Evolutionary conservation across 768 basidiomycete genomes (phyloP).

Genomic region (Kwoniella shandongensis): DNA sequence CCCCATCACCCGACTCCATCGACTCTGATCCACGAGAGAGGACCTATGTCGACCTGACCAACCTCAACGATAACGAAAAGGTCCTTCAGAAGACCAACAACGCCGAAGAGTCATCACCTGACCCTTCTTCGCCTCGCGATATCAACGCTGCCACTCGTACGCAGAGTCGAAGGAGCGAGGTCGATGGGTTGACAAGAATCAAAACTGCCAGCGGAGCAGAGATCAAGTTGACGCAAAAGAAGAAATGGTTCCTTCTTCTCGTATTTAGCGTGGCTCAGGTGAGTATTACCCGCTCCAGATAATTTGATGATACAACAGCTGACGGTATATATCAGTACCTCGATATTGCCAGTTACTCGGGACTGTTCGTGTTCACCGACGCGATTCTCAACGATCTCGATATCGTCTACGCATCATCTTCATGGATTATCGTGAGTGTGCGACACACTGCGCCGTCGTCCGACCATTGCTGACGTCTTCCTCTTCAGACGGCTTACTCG

Average conservation of each 20-base stretch:
- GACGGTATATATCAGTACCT: too few species aligned
- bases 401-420: constrained; percentile 30
- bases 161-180: too few species aligned
- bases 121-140: too few species aligned
- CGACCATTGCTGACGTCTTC: background rate
- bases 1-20: too few species aligned
- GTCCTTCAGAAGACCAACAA: too few species aligned
- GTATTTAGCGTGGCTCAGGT: constrained; percentile 17
- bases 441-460: background rate
- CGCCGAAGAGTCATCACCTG: too few species aligned
- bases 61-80: too few species aligned
- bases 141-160: too few species aligned
- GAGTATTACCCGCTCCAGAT: background rate
- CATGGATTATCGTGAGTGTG: constrained; percentile 43
- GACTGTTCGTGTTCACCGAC: constrained; percentile 36
- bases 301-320: too few species aligned
- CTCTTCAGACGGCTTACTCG: constrained; percentile 30
- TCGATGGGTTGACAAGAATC: background rate
- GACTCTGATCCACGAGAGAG: too few species aligned
- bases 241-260: constrained; percentile 17
- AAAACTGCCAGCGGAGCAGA: constrained; percentile 12
- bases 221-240: constrained; percentile 21
- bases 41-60: too few species aligned
- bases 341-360: constrained; percentile 20
- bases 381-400: constrained; percentile 34